Percentiles rank a stretch among this genome's conserved stretches.
Conservation (phyloP, 2,329 filamentous ascomycete species). For the Davidsoniella australis region DNA sequence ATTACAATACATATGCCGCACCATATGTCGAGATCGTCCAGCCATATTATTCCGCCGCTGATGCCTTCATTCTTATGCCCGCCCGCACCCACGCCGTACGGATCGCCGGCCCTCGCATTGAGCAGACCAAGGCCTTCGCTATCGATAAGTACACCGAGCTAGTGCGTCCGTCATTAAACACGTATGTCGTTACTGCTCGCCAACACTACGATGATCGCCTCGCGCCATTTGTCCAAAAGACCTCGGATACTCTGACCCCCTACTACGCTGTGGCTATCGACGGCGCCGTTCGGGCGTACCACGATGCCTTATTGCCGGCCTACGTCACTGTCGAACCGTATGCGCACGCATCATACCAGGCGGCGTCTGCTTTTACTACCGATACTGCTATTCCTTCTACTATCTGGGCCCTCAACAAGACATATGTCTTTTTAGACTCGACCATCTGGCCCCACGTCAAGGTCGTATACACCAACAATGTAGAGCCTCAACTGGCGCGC, state of each 20-base stretch:
- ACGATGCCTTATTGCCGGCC: constrained; percentile 56
- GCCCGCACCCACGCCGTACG: constrained; percentile 47
- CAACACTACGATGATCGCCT: constrained; percentile 53
- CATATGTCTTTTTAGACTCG: constrained; percentile 53
- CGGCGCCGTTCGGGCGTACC: constrained; percentile 50
- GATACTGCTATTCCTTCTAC: constrained; percentile 57
- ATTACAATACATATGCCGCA: constrained; percentile 69
- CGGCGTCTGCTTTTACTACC: constrained; percentile 48
- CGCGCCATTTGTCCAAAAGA: constrained; percentile 55
- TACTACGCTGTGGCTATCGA: constrained; percentile 53
- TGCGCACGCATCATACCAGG: constrained; percentile 47
- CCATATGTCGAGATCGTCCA: constrained; percentile 62
- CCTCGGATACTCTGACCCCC: constrained; percentile 40
- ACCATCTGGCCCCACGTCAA: constrained; percentile 69
- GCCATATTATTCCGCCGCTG: constrained; percentile 53
- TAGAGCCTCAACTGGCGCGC: constrained; percentile 84
- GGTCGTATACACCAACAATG: constrained; percentile 72
- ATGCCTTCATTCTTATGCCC: constrained; percentile 52
- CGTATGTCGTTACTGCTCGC: constrained; percentile 42
- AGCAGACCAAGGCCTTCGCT: constrained; percentile 48
- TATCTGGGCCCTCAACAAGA: constrained; percentile 52
- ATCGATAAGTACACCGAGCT: constrained; percentile 62
- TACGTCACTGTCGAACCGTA: constrained; percentile 64
- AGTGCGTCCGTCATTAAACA: constrained; percentile 56
- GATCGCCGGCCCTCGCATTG: constrained; percentile 58